These are phyloP conservation scores for Trypanosomatidae sp. DNA, from an alignment of 208 protist species.

Conservation along the genomic window DNA sequence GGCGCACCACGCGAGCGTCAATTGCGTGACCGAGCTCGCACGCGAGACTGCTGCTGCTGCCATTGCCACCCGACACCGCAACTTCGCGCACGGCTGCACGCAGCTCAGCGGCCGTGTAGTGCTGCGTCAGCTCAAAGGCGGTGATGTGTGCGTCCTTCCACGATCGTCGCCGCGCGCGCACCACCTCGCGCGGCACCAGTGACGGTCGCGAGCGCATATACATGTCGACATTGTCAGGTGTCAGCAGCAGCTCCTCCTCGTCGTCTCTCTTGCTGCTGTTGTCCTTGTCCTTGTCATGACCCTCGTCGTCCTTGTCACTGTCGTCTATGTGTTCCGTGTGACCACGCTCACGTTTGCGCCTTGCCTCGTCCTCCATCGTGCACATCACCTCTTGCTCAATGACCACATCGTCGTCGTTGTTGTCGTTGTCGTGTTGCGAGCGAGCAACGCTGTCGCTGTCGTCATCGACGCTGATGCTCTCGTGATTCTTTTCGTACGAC, in stretches of 20 bases:
- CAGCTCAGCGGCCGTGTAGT: slow-evolving; percentile 66
- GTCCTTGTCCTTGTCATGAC: slow-evolving; percentile 12
- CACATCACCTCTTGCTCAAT: background rate
- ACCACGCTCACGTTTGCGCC: background rate
- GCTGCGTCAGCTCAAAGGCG: slow-evolving; percentile 56
- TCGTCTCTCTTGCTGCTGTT: no score
- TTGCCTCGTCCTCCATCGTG: background rate
- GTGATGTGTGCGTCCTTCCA: slow-evolving; percentile 45
- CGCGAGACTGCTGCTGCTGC: no score
- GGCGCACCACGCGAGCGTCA: no score
- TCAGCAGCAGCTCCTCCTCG: slow-evolving; percentile 45
- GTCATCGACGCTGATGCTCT: slow-evolving; percentile 22
- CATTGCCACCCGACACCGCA: no score
- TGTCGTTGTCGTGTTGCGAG: slow-evolving; percentile 3
- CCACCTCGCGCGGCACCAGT: slow-evolving; percentile 35
- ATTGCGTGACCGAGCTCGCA: no score
- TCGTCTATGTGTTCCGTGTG: background rate
- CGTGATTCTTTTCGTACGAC: slow-evolving; percentile 60
- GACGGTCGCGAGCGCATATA: slow-evolving; percentile 49
- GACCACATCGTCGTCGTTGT: background rate
- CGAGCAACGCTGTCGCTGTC: background rate
- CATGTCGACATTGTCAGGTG: slow-evolving; percentile 52
- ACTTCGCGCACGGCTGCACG: slow-evolving; percentile 9
- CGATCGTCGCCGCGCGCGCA: slow-evolving; percentile 26
- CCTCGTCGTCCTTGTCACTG: slow-evolving; percentile 1